Evolutionary conservation across 306 rosid genomes (phyloP).

Genomic region (Leucaena leucocephala): DNA sequence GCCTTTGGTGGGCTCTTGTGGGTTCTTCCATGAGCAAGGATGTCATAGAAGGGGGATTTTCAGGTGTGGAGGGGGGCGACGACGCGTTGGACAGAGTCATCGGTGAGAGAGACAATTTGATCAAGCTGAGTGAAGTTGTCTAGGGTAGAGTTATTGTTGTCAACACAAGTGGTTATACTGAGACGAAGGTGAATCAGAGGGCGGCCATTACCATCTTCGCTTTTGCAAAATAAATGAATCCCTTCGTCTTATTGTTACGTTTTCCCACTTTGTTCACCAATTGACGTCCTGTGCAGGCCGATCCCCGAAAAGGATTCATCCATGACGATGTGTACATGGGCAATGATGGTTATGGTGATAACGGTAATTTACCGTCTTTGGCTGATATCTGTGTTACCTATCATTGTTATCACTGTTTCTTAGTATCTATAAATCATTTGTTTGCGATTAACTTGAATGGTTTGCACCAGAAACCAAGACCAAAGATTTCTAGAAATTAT

Average conservation of each 20-base stretch:
- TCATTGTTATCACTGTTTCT: neutral
- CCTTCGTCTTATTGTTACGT: neutral
- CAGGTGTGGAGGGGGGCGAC: too few relatives aligned
- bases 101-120: too few relatives aligned
- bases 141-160: too few relatives aligned
- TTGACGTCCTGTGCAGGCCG: slow-evolving; percentile 57
- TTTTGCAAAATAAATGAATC: neutral
- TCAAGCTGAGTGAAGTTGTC: too few relatives aligned
- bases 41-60: too few relatives aligned
- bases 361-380: slow-evolving; percentile 48
- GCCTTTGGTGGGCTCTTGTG: too few relatives aligned
- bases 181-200: too few relatives aligned
- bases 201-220: neutral
- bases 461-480: slow-evolving; percentile 44
- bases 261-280: neutral
- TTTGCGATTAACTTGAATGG: neutral
- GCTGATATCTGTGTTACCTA: neutral
- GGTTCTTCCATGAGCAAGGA: too few relatives aligned
- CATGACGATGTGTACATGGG: slow-evolving; percentile 55
- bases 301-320: slow-evolving; percentile 42
- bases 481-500: slow-evolving; percentile 84
- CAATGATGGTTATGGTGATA: slow-evolving; percentile 69
- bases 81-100: too few relatives aligned
- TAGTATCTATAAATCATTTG: neutral
- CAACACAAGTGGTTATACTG: too few relatives aligned